Evolutionary conservation across 495 filamentous ascomycete genomes (phyloP), one percentile per base, ranked within the genome.

Genomic region (Tuber indicum): DNA sequence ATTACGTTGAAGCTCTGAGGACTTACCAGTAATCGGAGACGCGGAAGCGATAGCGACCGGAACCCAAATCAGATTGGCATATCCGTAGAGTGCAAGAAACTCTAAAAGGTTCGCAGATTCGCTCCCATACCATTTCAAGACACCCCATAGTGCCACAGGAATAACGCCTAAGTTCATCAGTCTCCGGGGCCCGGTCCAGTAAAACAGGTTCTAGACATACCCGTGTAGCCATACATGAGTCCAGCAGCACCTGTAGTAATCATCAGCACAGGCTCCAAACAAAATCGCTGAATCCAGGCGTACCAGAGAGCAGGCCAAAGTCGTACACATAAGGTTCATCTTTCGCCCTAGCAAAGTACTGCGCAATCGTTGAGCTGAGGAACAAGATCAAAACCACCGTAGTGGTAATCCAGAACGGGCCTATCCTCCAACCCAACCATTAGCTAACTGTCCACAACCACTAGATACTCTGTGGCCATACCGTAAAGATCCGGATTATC

Each of bases 401-500:
- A 1, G 96, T 98, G 17, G 96, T 96, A 86, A 99, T 97, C 96
- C 96, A 99, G 84, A 98, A 92, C 6, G 96, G 96, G 2, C 91
- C 91, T 78, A 43, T 74, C 49, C 58, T 66, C 52, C 47, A 66
- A 70, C n/a, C 17, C 32, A 69, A 14, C 69, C 66, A 32, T 75
- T 23, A 75, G 74, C 52, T 43, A 70, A 36, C 42, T 21, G 9
- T 10, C 39, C 47, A 21, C 26, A 23, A 42, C 26, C 41, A 58
- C 26, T 12, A 32, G 16, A 17, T 26, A 44, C 41, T 26, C 1
- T 10, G 41, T n/a, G 41, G 19, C n/a, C 72, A 72, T 76, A 77
- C 89, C 89, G 86, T 99, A 99, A 74, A 99, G 88, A 83, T 99
- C 96, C 32, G 96, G 93, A 83, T 98, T 97, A n/a, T 94, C 96